phyloP scores from a whole-genome alignment of 1,284 basidiomycete species.

The Wallemia hederae region DNA sequence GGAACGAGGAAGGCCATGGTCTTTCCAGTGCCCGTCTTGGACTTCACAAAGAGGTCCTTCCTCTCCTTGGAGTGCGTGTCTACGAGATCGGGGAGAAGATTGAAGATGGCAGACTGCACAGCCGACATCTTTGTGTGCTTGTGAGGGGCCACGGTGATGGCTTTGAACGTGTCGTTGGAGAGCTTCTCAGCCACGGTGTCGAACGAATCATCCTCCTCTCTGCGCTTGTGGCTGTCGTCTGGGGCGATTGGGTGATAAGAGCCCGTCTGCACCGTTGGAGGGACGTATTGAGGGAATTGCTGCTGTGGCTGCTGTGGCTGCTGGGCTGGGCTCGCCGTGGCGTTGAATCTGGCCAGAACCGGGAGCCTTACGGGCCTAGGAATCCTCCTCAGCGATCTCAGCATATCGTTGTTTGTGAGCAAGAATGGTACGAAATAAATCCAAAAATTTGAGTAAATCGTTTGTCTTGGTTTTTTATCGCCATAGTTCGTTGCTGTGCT shows the following conservation, averaged over 20 bases:
- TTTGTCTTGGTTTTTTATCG: too few species aligned
- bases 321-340: too few species aligned
- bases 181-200: constrained; percentile 20
- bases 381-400: too few species aligned
- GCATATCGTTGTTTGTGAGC: too few species aligned
- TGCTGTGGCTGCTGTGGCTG: background rate
- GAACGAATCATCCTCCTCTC: constrained; percentile 15
- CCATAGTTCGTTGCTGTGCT: too few species aligned
- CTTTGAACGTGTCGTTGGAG: constrained; percentile 25
- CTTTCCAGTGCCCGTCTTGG: constrained; percentile 83
- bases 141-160: constrained; percentile 39
- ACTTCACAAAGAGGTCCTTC: constrained; percentile 40
- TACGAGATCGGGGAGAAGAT: constrained; percentile 22
- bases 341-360: too few species aligned
- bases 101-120: constrained; percentile 54
- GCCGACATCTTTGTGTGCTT: constrained; percentile 43
- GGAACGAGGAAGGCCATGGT: constrained; percentile 72
- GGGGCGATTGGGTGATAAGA: background rate
- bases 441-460: too few species aligned
- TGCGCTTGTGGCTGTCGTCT: background rate
- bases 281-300: background rate
- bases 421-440: too few species aligned
- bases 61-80: background rate
- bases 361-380: too few species aligned
- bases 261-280: background rate